Conservation (phyloP, 352 stramenopile species). For the Globisporangium takayamanum region DNA sequence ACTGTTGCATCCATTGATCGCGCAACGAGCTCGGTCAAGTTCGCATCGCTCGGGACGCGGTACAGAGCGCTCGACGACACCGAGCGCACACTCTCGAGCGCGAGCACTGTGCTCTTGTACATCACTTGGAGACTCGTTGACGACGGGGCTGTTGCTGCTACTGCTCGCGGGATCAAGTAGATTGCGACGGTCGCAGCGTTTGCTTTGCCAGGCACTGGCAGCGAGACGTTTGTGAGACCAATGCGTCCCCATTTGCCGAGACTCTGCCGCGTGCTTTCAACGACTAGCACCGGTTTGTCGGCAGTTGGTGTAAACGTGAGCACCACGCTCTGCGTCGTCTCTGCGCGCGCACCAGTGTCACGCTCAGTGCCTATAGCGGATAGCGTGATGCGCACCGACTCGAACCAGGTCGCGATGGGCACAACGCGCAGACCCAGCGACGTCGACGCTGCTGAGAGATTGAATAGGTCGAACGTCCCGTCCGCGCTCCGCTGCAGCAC, state of each 20-base stretch:
- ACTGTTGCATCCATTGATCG: slow-evolving; percentile 19
- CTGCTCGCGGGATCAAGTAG: slow-evolving; percentile 25
- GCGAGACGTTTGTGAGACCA: slow-evolving; percentile 25
- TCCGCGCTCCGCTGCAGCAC: slow-evolving; percentile 17
- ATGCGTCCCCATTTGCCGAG: slow-evolving; percentile 25
- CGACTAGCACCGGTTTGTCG: slow-evolving; percentile 26
- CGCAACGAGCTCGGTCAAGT: slow-evolving; percentile 25
- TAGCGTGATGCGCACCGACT: slow-evolving; percentile 22
- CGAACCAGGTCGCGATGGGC: slow-evolving; percentile 27
- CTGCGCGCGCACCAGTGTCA: slow-evolving; percentile 14
- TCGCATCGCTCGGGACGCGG: slow-evolving; percentile 20
- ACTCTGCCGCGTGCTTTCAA: slow-evolving; percentile 31
- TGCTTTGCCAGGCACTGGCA: slow-evolving; percentile 27
- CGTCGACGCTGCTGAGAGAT: slow-evolving; percentile 9
- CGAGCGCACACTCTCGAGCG: slow-evolving; percentile 19
- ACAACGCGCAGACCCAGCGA: slow-evolving; percentile 25
- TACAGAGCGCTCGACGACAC: slow-evolving; percentile 31
- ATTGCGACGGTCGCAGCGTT: slow-evolving; percentile 25
- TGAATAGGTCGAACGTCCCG: slow-evolving; percentile 22
- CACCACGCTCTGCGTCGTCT: slow-evolving; percentile 11
- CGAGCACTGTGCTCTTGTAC: slow-evolving; percentile 26
- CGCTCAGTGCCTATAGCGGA: slow-evolving; percentile 30
- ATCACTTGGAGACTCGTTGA: slow-evolving; percentile 23
- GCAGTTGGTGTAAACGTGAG: slow-evolving; percentile 35
- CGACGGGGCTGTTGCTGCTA: background rate